Evolutionary conservation across 1,139 yeast species (phyloP), one percentile per base, ranked within the genome.

Genomic region (Scheffersomyces lignicola): DNA sequence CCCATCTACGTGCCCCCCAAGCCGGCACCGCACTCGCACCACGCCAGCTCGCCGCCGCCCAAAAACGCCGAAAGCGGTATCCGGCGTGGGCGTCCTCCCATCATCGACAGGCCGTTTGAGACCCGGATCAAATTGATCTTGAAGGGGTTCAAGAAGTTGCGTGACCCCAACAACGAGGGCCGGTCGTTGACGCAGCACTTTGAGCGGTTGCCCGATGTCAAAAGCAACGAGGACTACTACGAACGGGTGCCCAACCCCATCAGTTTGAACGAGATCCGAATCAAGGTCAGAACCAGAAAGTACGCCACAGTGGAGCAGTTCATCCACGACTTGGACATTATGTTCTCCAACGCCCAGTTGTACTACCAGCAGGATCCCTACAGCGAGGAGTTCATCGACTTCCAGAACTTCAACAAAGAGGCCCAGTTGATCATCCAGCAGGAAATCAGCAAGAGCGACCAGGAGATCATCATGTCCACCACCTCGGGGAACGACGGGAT

Each of bases 71-170:
- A 79, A 42, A 71, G 78, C 36, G 83, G 89, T 44, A 78, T 79
- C 35, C 81, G 87, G 58, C 73, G 97, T 52, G 97, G 97, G 28
- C 78, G 97, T 52, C 97, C 97, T 7, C 97, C 97, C 1, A 86
- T 90, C 36, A 94, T 90, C 38, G 97, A 90, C 58, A 81, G 85
- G 50, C 97, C 97, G 4, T 90, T 84, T 59, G 97, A 92, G 60
- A 89, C 88, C 49, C 73, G 97, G 44, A 89, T 90, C 56, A 90
- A 90, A 58, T 80, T 87, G 43, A 82, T 92, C 29, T 66, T 90
- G 68, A 81, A 95, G 54, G 82, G 80, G 33, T 71, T 92, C 51
- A 85, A 88, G 50, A 85, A 85, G 53, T 80, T 84, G 40, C 75
- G 79, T 36, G 80, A 77, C 46, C 70, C 73, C 5, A 58, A 63